Base-by-base conservation (phyloP, 2,329 filamentous ascomycete genomes). In the Sclerotinia glacialis region DNA sequence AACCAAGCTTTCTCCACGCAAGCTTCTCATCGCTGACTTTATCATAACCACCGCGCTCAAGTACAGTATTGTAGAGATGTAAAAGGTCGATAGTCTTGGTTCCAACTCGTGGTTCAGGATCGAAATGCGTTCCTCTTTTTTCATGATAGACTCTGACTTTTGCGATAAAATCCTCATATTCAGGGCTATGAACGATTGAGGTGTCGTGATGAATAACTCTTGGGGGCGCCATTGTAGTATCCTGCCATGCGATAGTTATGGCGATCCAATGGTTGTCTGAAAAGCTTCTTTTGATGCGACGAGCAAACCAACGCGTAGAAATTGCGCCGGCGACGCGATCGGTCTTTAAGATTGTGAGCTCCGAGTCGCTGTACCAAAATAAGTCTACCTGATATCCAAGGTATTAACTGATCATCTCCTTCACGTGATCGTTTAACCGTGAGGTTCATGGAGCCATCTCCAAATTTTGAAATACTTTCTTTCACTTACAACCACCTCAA, bases 1-100 rank as follows among this genome's bases (percentile, higher is more conserved):
- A 83, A 26, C 74, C 91, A 73, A 96, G 84, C 72, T 87, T 87
- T 70, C 92, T 86, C 93, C 93, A 97, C 62, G 91, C 90, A 70
- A 96, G 84, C 80, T 94, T 95, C 77, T 94, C 87, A 79, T 86
- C 89, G 69, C 86, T 93, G 76, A 94, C 86, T 76, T 89, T 89
- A 78, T 96, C 93, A 77, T 97, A 97, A 67, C 93, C 93, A 64
- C 93, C 93, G 73, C 88, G 87, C 28, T 85, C 85, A 64, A 90
- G 84, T 23, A 96, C 90, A 71, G 88, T 84, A 69, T 90, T 89
- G 82, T 92, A 96, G 40, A 96, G 84, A 74, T 90, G 89, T 75
- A 88, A 81, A 37, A 96, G 82, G 74, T 96, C 90, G 69, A 96
- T 84, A 70, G 89, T 87, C 68, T 88, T 88, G 71, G 85, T 84